Evolutionary conservation across 169 alveolate species (phyloP).

Genomic region (Amoebophrya sp.): DNA sequence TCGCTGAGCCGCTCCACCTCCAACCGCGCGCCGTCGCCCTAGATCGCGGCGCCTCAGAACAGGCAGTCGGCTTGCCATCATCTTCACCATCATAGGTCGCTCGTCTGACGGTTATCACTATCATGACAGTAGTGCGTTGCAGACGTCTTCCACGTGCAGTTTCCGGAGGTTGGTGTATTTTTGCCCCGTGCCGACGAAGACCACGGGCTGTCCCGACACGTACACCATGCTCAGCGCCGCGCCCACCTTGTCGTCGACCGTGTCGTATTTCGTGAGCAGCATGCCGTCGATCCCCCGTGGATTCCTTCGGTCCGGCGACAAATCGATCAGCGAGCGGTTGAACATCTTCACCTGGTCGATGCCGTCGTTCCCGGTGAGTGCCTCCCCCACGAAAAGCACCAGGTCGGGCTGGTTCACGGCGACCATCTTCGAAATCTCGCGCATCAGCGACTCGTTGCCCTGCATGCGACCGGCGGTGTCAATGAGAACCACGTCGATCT

Average conservation of each 20-base stretch:
- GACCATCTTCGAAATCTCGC: conserved; percentile 88
- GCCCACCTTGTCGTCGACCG: conserved; percentile 71
- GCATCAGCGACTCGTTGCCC: conserved; percentile 98
- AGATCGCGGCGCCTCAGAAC: too few relatives aligned
- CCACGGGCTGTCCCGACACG: conserved; percentile 83
- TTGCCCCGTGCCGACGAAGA: conserved; percentile 99
- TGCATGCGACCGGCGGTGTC: conserved; percentile 99
- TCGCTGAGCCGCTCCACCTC: too few relatives aligned
- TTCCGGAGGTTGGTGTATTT: conserved; percentile 88
- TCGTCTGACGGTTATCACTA: too few relatives aligned
- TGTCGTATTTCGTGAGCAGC: conserved; percentile 94
- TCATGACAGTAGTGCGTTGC: too few relatives aligned
- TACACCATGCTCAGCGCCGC: conserved; percentile 98
- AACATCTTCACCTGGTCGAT: conserved; percentile 94
- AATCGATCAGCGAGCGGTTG: conserved; percentile 74
- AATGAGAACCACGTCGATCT: conserved; percentile 89
- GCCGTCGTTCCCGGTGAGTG: conserved; percentile 98
- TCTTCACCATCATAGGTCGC: too few relatives aligned
- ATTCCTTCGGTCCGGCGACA: conserved; percentile 35
- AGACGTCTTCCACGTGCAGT: conserved; percentile 52
- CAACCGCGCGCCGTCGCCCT: too few relatives aligned
- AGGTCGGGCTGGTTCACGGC: conserved; percentile 91
- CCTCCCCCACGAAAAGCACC: conserved; percentile 97
- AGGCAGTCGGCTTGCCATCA: too few relatives aligned
- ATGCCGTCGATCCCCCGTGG: conserved; percentile 98